Evolutionary conservation across 305 asterid species (phyloP).

Genomic region (Fraxinus sp.): DNA sequence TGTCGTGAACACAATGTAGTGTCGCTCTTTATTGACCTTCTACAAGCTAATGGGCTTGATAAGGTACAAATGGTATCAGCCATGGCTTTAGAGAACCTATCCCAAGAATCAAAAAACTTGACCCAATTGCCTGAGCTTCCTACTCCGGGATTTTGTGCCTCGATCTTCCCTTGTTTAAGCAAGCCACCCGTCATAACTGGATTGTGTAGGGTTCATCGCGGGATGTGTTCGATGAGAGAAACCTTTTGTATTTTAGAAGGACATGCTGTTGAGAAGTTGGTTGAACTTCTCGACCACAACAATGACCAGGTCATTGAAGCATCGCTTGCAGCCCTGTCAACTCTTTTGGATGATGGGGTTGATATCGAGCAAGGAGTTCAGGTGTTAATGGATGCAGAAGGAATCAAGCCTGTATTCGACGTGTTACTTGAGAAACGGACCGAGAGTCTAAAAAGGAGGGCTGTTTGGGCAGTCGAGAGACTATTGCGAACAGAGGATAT

Average conservation of each 20-base stretch:
- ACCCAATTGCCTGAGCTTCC: conserved; percentile 65
- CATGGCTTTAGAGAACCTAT: conserved; percentile 81
- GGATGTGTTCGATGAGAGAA: conserved; percentile 69
- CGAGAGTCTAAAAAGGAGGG: conserved; percentile 61
- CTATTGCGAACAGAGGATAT: conserved; percentile 64
- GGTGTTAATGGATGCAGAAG: conserved; percentile 65
- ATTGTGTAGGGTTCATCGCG: conserved; percentile 66
- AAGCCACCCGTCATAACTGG: conserved; percentile 62
- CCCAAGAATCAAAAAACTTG: conserved; percentile 66
- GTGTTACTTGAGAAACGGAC: conserved; percentile 78
- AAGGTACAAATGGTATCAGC: conserved; percentile 91
- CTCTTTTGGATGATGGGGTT: conserved; percentile 80
- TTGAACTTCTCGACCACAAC: conserved; percentile 79
- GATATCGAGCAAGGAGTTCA: conserved; percentile 71
- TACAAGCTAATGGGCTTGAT: conserved; percentile 79
- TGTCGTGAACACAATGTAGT: conserved; percentile 65
- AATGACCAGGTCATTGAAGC: conserved; percentile 87
- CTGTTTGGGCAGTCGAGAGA: conserved; percentile 92
- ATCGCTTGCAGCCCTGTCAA: conserved; percentile 83
- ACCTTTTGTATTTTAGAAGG: conserved; percentile 86
- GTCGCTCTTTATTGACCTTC: conserved; percentile 64
- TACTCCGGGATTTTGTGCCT: conserved; percentile 50
- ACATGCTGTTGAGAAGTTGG: conserved; percentile 72
- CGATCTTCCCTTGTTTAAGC: conserved; percentile 74
- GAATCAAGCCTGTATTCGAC: conserved; percentile 67